Evolutionary conservation across 2,329 filamentous ascomycete genomes (phyloP).

Genomic region (Phyllosticta citriasiana): DNA sequence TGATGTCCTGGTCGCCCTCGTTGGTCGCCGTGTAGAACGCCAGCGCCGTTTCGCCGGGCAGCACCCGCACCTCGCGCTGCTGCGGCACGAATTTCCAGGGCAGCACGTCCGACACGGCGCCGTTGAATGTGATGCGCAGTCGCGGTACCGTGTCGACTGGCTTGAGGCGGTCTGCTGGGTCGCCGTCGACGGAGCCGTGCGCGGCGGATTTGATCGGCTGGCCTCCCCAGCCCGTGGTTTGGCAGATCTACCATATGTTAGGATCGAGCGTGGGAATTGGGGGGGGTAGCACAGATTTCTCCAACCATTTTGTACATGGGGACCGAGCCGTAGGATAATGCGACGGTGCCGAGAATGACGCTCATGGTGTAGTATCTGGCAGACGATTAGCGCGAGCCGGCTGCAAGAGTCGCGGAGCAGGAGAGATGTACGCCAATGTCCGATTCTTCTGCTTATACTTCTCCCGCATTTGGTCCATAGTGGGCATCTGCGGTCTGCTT

Average conservation of each 20-base stretch:
- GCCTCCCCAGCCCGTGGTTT: constrained; percentile 83
- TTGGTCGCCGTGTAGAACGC: constrained; percentile 98
- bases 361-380: constrained; percentile 63
- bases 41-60: constrained; percentile 91
- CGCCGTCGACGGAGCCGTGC: constrained; percentile 45
- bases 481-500: constrained; percentile 31
- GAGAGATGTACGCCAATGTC: constrained; percentile 48
- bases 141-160: constrained; percentile 74
- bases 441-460: constrained; percentile 59
- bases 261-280: not conserved
- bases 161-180: constrained; percentile 65
- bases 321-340: constrained; percentile 72
- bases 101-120: constrained; percentile 86
- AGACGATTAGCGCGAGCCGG: not conserved
- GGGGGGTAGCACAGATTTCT: not conserved
- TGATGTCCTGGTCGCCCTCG: constrained; percentile 81
- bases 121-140: constrained; percentile 91
- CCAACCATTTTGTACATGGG: constrained; percentile 78
- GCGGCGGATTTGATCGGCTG: constrained; percentile 77
- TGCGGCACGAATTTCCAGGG: constrained; percentile 97
- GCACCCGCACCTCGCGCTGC: constrained; percentile 88
- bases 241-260: constrained; percentile 53
- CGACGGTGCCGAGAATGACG: constrained; percentile 68
- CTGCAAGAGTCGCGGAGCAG: not conserved
- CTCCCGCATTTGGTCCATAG: constrained; percentile 55